phyloP scores from a whole-genome alignment of 2,329 filamentous ascomycete species.

The Fusarium napiforme region DNA sequence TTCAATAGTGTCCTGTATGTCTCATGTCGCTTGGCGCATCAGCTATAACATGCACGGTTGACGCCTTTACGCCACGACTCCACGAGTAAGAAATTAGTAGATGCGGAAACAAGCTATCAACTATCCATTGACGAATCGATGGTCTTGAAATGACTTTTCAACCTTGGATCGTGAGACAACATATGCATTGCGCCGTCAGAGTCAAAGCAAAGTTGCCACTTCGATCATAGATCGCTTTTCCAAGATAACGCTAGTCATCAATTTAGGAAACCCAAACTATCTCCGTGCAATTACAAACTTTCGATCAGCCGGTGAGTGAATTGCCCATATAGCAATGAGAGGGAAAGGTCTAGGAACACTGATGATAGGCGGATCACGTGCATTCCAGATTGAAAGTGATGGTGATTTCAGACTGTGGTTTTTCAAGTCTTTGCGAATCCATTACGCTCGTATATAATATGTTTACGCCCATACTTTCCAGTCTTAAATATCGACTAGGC shows the following conservation, averaged over 20 bases:
- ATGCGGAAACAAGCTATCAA: neutral
- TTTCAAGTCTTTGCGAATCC: neutral
- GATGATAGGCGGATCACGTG: neutral
- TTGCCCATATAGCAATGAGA: rapidly evolving
- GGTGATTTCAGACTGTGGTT: neutral
- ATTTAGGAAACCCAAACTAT: neutral
- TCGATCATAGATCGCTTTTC: neutral
- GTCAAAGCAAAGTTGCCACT: neutral
- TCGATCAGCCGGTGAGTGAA: neutral
- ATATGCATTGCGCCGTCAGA: neutral
- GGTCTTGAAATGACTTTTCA: neutral
- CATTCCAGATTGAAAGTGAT: neutral
- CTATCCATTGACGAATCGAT: neutral
- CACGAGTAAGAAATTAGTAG: neutral
- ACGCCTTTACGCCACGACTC: neutral
- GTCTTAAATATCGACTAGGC: neutral
- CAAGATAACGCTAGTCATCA: neutral
- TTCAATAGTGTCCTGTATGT: neutral
- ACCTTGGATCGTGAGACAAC: neutral
- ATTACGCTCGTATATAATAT: too few relatives aligned
- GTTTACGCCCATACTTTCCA: too few relatives aligned
- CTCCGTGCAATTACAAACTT: neutral
- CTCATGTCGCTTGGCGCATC: too few relatives aligned
- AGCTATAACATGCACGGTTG: neutral
- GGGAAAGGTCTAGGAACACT: neutral